Conservation (phyloP, 164 flowering plant genomes). For the Brasenia schreberi region DNA sequence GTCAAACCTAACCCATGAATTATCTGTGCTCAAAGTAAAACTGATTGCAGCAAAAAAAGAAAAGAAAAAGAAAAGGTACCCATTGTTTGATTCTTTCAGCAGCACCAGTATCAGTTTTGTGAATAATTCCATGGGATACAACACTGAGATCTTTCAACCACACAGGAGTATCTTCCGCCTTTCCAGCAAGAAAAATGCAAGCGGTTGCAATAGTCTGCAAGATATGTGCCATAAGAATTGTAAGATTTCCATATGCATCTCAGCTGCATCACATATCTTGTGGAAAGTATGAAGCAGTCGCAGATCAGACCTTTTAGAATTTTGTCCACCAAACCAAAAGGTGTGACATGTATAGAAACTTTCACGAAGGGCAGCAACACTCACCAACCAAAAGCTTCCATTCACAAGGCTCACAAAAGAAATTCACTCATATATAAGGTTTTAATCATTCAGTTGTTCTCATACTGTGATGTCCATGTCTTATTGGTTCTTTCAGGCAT, state of each 20-base stretch:
- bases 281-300: too few species aligned
- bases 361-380: too few species aligned
- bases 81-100: neutral
- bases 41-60: neutral
- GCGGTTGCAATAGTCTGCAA: neutral
- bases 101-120: neutral
- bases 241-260: neutral
- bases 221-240: neutral
- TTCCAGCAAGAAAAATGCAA: neutral
- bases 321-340: too few species aligned
- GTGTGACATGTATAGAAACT: too few species aligned
- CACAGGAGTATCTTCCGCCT: neutral
- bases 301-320: too few species aligned
- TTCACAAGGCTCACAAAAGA: too few species aligned
- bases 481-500: neutral
- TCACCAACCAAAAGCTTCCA: too few species aligned
- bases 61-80: neutral
- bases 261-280: too few species aligned
- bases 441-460: neutral
- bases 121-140: neutral
- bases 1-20: neutral
- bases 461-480: neutral
- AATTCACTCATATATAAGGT: too few species aligned
- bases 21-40: neutral
- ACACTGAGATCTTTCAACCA: neutral